phyloP scores from a whole-genome alignment of 2,329 filamentous ascomycete genomes.

The Cladophialophora chaetospira region DNA sequence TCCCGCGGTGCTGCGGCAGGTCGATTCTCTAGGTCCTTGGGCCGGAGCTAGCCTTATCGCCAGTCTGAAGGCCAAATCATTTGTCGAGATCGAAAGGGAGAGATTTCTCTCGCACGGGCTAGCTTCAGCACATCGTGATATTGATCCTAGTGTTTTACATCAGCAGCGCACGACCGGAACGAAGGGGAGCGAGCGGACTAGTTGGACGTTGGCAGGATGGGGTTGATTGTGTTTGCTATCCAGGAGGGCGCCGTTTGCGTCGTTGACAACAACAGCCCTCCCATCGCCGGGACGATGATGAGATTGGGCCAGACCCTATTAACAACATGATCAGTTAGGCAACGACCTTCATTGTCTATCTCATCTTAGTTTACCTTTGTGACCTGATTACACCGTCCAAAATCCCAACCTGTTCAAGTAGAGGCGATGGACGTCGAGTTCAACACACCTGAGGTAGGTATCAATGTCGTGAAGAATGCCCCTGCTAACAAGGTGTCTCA shows the following conservation, averaged over 20 bases:
- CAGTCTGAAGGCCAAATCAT: conserved; percentile 60
- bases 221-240: conserved; percentile 39
- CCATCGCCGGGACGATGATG: not conserved
- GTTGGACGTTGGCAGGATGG: conserved; percentile 53
- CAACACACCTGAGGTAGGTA: not conserved
- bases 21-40: conserved; percentile 66
- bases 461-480: not conserved
- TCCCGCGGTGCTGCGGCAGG: conserved; percentile 50
- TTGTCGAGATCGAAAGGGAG: conserved; percentile 66
- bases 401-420: not conserved
- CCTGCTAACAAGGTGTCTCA: not conserved
- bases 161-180: conserved; percentile 36
- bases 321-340: not conserved
- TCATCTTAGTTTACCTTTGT: not conserved
- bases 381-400: not conserved
- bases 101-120: conserved; percentile 58
- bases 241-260: too few relatives aligned
- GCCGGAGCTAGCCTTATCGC: conserved; percentile 64
- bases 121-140: conserved; percentile 48
- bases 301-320: not conserved
- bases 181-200: conserved; percentile 48
- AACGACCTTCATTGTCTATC: not conserved
- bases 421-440: not conserved
- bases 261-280: not conserved
- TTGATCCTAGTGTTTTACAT: conserved; percentile 42